Conservation (phyloP, 108 stramenopile species). For the Mediolabrus comicus region DNA sequence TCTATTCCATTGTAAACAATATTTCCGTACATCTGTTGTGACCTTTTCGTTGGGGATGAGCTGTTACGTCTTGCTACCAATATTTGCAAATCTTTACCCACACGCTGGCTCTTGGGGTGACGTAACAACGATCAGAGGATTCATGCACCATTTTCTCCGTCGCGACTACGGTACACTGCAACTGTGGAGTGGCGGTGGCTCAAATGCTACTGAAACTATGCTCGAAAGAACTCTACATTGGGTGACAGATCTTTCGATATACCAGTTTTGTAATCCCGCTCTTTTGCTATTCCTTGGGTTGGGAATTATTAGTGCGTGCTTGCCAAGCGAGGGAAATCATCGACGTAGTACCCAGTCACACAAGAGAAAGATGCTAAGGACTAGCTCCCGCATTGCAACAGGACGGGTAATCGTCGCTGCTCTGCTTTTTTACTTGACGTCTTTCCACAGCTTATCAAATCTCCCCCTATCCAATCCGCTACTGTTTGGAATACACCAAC, state of each 20-base stretch:
- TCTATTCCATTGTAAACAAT: constrained; percentile 16
- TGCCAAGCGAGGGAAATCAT: not conserved
- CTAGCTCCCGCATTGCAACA: not conserved
- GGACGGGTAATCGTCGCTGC: constrained; percentile 22
- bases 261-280: constrained; percentile 18
- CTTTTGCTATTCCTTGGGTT: constrained; percentile 7
- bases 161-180: constrained; percentile 76
- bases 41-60: constrained; percentile 51
- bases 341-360: not conserved
- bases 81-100: constrained; percentile 35
- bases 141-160: constrained; percentile 67
- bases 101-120: constrained; percentile 79
- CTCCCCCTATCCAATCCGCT: constrained; percentile 64
- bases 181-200: constrained; percentile 56
- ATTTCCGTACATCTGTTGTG: constrained; percentile 9
- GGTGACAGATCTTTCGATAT: constrained; percentile 18
- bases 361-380: too few species aligned
- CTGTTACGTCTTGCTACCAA: constrained; percentile 54
- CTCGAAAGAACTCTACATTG: constrained; percentile 26
- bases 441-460: constrained; percentile 76
- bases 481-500: constrained; percentile 72
- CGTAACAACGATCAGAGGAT: constrained; percentile 46
- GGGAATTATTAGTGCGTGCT: constrained; percentile 14
- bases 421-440: constrained; percentile 56
- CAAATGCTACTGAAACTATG: constrained; percentile 30